Base-by-base conservation (phyloP, 345 rosid genomes). In the Lumnitzera littorea region DNA sequence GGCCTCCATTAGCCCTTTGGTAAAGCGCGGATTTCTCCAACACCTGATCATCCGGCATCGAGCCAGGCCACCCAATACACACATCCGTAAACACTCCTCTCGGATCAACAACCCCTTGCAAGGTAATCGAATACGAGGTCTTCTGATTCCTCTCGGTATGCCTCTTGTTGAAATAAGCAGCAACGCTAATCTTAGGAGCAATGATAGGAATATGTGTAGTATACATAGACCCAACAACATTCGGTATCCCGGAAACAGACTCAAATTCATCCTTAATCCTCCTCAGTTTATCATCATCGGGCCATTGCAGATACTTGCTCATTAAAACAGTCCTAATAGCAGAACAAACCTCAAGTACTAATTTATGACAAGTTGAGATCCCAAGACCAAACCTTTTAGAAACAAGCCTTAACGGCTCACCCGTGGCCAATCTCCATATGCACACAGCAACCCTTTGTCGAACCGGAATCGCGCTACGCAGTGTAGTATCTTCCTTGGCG, bases 391-490 rank as follows among this genome's bases (percentile, higher is more conserved):
- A 69, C 68, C 52, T 63, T 29, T 69, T 68, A 3, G 72, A 68
- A 23, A 68, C 72, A 5, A 68, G 72, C 53, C 72, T 48, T 23
- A 68, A 66, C 51, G 72, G 72, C 62, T 68, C 72, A 2, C 72
- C 72, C 0, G 72, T 68, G 9, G 72, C 96, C 55, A 92, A 61
- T 67, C 98, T 71, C 96, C 96, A 92, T 41, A 92, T 68, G 36
- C 98, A 92, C 23, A 89, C 98, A 13, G 98, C 98, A 24, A 92
- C 96, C 52, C 98, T 74, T 55, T 92, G 98, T 65, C 84, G 70
- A 53, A 89, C 98, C 1, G 98, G 98, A 60, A 92, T 89, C 2
- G 98, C 98, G 73, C 71, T 84, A 15, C 98, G 69, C 46, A 92
- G 60, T 11, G 96, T 78, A 2, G 98, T 92, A 67, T 91, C 96